Base-by-base conservation (phyloP, 768 basidiomycete species). In the Pleurotus djamor region DNA sequence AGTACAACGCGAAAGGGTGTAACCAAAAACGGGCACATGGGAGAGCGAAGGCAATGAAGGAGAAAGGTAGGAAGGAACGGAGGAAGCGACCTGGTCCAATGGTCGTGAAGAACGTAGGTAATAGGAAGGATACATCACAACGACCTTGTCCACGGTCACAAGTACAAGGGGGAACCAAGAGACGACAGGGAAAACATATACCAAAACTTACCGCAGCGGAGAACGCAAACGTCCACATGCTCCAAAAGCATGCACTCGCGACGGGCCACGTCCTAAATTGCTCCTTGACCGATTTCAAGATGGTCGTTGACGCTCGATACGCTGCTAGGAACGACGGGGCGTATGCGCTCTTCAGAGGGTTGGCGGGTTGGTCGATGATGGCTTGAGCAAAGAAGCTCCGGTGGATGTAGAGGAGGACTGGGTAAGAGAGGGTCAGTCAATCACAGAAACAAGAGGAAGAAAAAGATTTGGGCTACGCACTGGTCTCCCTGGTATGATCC, bases 351-450 rank as follows among this genome's bases (percentile, higher is more conserved):
- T 85, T 83, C 44, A 89, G 75, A 0, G 88, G 88, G 68, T 89
- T 87, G 32, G 71, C 69, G 0, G 88, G 87, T 38, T 84, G 79
- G 59, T 89, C 86, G 28, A 86, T 83, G 63, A 89, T 82, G 3
- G 88, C 88, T 65, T 86, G 85, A 0, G 88, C 87, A 60, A 89
- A 89, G 75, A 87, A 90, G 59, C 79, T 79, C 28, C 87, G 79
- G 64, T 87, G 86, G 35, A 89, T 80, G 66, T 85, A 85, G 66
- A 87, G 74, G 14, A 87, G 73, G 17, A 84, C 86, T 86, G 52
- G 0, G 10, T 6, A 14, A 5, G 10, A 14, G 28, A 21, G 32
- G 9, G 34, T 56, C 28, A 65, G 48, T 61, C n/a, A 21, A 6
- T 7, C 14, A 8, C 13, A 28, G 54, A 17, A 44, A 14, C 8